Percentiles rank a stretch among this genome's conserved stretches.
These are phyloP conservation scores for Holtermannia corniformis DNA, from an alignment of 768 basidiomycete genomes.

Conservation along the genomic window DNA sequence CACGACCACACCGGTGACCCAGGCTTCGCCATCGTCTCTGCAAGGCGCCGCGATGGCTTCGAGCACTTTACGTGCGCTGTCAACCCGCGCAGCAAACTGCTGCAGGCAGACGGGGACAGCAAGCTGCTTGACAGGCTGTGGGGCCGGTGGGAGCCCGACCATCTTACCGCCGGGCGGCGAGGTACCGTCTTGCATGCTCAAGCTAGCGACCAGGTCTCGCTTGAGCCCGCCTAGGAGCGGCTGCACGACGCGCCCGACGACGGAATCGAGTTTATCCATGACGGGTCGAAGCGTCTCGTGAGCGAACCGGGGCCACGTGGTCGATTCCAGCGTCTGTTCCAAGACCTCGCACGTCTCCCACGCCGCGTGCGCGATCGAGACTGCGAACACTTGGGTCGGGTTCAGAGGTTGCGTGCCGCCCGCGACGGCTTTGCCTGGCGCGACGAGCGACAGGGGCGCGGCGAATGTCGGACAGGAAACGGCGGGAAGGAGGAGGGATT, in stretches of 20 bases:
- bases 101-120: slow-evolving; percentile 35
- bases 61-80: slow-evolving; percentile 32
- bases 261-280: slow-evolving; percentile 41
- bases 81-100: slow-evolving; percentile 35
- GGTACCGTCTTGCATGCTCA: slow-evolving; percentile 23
- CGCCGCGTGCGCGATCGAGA: slow-evolving; percentile 39
- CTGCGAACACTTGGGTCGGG: slow-evolving; percentile 29
- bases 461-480: slow-evolving; percentile 71
- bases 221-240: slow-evolving; percentile 34
- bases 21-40: slow-evolving; percentile 38
- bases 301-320: slow-evolving; percentile 37
- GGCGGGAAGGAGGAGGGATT: slow-evolving; percentile 68
- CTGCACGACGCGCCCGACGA: slow-evolving; percentile 38
- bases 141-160: slow-evolving; percentile 10
- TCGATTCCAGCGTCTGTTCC: slow-evolving; percentile 36
- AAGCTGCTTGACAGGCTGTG: slow-evolving; percentile 8
- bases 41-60: slow-evolving; percentile 36
- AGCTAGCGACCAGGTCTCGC: slow-evolving; percentile 24
- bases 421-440: slow-evolving; percentile 10
- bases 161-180: slow-evolving; percentile 29
- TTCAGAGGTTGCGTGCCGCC: slow-evolving; percentile 28
- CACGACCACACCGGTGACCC: slow-evolving; percentile 40
- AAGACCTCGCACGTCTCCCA: slow-evolving; percentile 42
- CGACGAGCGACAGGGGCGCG: slow-evolving; percentile 64
- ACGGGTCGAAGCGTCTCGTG: slow-evolving; percentile 36